These are phyloP conservation scores for Apium graveolens DNA, from an alignment of 129 eudicot species.

Conservation along the genomic window DNA sequence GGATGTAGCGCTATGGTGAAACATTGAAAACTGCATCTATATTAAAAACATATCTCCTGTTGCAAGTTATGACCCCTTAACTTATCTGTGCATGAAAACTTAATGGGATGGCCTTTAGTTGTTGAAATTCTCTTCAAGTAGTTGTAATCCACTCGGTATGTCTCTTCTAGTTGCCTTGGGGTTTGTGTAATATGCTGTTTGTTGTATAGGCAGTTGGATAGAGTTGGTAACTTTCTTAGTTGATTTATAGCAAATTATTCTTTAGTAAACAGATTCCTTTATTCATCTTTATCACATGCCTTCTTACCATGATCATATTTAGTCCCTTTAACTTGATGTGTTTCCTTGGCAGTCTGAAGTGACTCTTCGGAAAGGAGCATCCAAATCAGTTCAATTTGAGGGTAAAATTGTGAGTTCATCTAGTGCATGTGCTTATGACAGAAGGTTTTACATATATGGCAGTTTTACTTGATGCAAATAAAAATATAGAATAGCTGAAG, in stretches of 20 bases:
- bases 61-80: not conserved
- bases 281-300: not conserved
- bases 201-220: not conserved
- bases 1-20: not conserved
- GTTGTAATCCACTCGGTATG: not conserved
- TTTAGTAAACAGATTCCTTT: not conserved
- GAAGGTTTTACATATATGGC: not conserved
- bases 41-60: not conserved
- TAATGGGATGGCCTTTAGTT: not conserved
- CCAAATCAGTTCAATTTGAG: conserved; percentile 57
- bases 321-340: not conserved
- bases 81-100: not conserved
- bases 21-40: not conserved
- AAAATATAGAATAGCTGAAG: not conserved
- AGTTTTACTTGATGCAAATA: not conserved
- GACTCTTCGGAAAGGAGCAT: conserved; percentile 36
- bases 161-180: not conserved
- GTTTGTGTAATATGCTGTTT: not conserved
- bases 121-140: not conserved
- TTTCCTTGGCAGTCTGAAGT: conserved; percentile 38
- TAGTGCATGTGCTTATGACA: not conserved
- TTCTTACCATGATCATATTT: not conserved
- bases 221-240: not conserved
- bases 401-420: conserved; percentile 46
- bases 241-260: not conserved